These are phyloP conservation scores for Colletotrichum phormii DNA, from an alignment of 2,329 filamentous ascomycete genomes.

Conservation along the genomic window DNA sequence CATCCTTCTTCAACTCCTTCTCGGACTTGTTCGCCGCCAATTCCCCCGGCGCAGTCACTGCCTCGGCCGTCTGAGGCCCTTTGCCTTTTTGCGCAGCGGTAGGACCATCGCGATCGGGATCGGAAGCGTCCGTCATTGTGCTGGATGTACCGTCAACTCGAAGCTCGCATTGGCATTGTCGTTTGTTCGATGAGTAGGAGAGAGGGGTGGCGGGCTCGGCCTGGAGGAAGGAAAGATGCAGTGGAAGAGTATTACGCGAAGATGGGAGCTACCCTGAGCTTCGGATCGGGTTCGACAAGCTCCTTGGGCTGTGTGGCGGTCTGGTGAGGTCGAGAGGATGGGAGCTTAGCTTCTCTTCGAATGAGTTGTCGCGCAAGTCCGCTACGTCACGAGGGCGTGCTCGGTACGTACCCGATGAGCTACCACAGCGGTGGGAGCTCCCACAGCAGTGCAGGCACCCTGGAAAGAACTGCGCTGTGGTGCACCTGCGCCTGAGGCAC, in stretches of 20 bases:
- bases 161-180: slow-evolving; percentile 22
- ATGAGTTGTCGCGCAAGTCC: slow-evolving; percentile 5
- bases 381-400: slow-evolving; percentile 35
- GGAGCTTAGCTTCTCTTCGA: slow-evolving; percentile 19
- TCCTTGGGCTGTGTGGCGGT: slow-evolving; percentile 1
- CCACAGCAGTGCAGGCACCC: neutral
- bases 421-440: neutral
- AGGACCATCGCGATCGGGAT: slow-evolving; percentile 20
- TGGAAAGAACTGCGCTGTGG: too few relatives aligned
- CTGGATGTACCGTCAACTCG: slow-evolving; percentile 40
- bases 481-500: slow-evolving; percentile 6
- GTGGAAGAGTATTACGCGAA: neutral
- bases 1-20: slow-evolving; percentile 39
- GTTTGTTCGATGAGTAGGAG: neutral
- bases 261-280: slow-evolving; percentile 2
- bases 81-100: slow-evolving; percentile 32
- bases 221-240: neutral
- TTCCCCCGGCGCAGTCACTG: neutral
- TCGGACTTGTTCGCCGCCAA: slow-evolving; percentile 26
- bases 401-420: slow-evolving; percentile 23
- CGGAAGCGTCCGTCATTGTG: slow-evolving; percentile 54
- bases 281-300: slow-evolving; percentile 2
- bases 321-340: neutral
- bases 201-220: neutral
- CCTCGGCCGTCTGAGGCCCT: slow-evolving; percentile 14